Evolutionary conservation across 1,284 basidiomycete genomes (phyloP).

Genomic region (Cronartium ribicola): DNA sequence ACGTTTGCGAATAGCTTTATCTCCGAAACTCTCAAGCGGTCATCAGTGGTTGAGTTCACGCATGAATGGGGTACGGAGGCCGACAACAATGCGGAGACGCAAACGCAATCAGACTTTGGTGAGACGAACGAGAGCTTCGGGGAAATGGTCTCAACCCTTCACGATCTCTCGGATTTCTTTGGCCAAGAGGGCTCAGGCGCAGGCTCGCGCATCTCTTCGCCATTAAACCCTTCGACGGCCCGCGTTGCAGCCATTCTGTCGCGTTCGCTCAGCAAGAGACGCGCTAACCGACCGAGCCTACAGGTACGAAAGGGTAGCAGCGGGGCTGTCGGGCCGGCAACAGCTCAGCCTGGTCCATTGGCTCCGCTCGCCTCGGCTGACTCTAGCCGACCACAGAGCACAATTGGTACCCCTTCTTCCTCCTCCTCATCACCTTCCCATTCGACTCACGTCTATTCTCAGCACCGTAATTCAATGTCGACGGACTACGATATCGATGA

Average conservation of each 20-base stretch:
- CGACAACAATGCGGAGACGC: slow-evolving; percentile 27
- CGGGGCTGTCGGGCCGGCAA: neutral
- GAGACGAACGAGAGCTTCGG: slow-evolving; percentile 65
- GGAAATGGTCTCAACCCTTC: slow-evolving; percentile 76
- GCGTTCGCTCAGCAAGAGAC: slow-evolving; percentile 37
- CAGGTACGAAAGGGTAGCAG: slow-evolving; percentile 15
- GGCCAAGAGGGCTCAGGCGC: slow-evolving; percentile 48
- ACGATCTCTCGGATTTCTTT: slow-evolving; percentile 81
- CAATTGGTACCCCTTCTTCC: neutral
- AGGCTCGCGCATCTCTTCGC: slow-evolving; percentile 20
- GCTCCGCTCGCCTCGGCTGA: slow-evolving; percentile 3
- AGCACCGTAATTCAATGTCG: slow-evolving; percentile 15
- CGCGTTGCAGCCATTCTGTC: slow-evolving; percentile 37
- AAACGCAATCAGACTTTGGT: slow-evolving; percentile 52
- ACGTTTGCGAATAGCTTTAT: slow-evolving; percentile 65
- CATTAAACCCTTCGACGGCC: slow-evolving; percentile 39
- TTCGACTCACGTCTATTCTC: neutral
- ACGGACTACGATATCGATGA: slow-evolving; percentile 27
- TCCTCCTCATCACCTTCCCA: slow-evolving; percentile 2
- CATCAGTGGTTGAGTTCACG: slow-evolving; percentile 50
- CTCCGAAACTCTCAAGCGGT: slow-evolving; percentile 51
- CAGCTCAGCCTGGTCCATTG: neutral
- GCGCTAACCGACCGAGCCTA: slow-evolving; percentile 38
- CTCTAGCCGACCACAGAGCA: slow-evolving; percentile 6
- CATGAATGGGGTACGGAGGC: slow-evolving; percentile 27